Base-by-base conservation (phyloP, 2,329 filamentous ascomycete genomes). In the Teratosphaeria nubilosa region DNA sequence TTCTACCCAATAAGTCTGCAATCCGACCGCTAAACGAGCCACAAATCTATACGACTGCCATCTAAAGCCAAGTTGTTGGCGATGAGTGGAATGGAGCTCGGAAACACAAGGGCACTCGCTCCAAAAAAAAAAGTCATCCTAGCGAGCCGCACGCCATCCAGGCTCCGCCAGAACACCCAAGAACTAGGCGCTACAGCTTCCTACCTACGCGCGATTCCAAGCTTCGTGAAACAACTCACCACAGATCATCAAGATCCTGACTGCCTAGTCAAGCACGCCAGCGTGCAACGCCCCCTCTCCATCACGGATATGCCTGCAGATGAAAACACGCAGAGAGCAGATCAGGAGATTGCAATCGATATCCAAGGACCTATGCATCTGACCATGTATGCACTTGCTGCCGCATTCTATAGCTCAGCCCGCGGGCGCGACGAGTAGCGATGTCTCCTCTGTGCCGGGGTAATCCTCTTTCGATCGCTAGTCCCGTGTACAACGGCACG, bases 181-280 rank as follows among this genome's bases (percentile, higher is more conserved):
- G 32, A 34, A 3, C 10, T 34, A 2, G 32, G 32, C 10, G 32
- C 32, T 14, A 34, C 32, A 34, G 32, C 32, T 11, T 34, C 10
- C 6, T 34, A 34, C 6, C 32, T 34, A 2, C 10, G 14, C 10
- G 32, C 77, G 1, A 78, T 82, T 9, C 72, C 77, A 0, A 51
- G 55, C 0, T 82, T 83, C 60, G 69, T 79, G 56, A 58, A 74
- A 50, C 73, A 72, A 16, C 65, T 84, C 50, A 76, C 73, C 2
- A 62, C 60, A 2, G 76, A 82, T 5, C 77, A 84, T 63, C 80
- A 78, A 0, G 77, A 82, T 5, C 66, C 84, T 2, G 81, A 85
- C 68, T 84, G 80, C 62, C 66, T 84, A 0, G 72, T 84, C 65
- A 84, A 84, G 70, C 84, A 85, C 57, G 81, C 81, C 0, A 81